Conservation (phyloP, 139 green algal genomes). For the Spirogloea muscicola region DNA sequence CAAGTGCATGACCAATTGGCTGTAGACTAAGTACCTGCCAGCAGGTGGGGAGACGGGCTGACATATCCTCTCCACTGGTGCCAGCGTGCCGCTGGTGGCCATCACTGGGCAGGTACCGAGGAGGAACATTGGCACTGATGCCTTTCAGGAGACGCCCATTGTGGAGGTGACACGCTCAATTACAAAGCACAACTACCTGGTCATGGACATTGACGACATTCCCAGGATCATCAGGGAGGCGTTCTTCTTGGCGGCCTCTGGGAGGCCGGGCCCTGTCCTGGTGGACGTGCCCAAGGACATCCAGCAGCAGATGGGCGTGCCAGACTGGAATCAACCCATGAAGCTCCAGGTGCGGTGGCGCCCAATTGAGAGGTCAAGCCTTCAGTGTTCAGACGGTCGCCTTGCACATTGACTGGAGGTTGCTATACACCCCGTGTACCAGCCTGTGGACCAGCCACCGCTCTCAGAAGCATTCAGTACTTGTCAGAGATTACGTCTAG, state of each 20-base stretch:
- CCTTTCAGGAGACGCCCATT: conserved; percentile 99
- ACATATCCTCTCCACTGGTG: too few relatives aligned
- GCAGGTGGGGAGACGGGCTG: too few relatives aligned
- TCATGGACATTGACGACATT: conserved; percentile 96
- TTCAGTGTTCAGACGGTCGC: too few relatives aligned
- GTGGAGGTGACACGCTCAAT: conserved; percentile 96
- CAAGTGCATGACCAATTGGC: too few relatives aligned
- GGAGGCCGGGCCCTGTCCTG: conserved; percentile 89
- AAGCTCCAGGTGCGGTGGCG: too few relatives aligned
- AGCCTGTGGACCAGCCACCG: too few relatives aligned
- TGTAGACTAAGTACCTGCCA: too few relatives aligned
- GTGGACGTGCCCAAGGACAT: conserved; percentile 98
- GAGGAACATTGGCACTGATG: conserved; percentile 84
- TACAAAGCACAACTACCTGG: conserved; percentile 99
- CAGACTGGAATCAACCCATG: conserved; percentile 84
- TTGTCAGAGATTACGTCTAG: too few relatives aligned
- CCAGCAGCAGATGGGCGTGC: conserved; percentile 90
- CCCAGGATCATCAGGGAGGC: conserved; percentile 82
- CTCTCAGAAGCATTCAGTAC: too few relatives aligned
- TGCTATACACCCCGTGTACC: too few relatives aligned
- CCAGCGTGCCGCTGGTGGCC: conserved; percentile 92
- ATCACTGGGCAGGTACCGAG: conserved; percentile 91
- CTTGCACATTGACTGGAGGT: too few relatives aligned
- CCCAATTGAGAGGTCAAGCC: too few relatives aligned
- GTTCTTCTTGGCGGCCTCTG: conserved; percentile 89